phyloP scores from a whole-genome alignment of 352 stramenopile genomes.

The Elongisporangium undulatum region DNA sequence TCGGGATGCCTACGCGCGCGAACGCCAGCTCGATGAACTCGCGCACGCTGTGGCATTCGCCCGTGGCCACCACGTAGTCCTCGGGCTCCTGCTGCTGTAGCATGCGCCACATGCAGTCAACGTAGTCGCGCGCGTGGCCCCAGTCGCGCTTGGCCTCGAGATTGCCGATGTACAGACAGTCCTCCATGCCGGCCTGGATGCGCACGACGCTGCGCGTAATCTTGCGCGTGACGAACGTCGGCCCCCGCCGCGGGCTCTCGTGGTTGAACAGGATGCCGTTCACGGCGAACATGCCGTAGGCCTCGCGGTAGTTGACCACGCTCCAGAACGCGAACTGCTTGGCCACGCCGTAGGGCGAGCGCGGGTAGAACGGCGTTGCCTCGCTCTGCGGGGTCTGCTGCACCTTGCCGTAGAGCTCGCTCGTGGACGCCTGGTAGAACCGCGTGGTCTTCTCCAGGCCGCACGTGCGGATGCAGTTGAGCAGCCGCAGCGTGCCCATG shows the following conservation, averaged over 20 bases:
- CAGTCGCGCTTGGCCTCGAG: constrained; percentile 98
- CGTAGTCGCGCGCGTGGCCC: constrained; percentile 98
- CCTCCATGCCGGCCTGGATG: constrained; percentile 90
- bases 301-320: constrained; percentile 98
- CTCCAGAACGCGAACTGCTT: constrained; percentile 99
- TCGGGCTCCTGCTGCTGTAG: constrained; percentile 82
- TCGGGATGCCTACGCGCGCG: constrained; percentile 72
- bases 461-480: constrained; percentile 96
- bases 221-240: constrained; percentile 99
- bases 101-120: constrained; percentile 99
- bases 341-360: constrained; percentile 96
- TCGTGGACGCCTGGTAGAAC: constrained; percentile 98
- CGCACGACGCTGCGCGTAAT: constrained; percentile 95
- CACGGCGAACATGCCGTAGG: constrained; percentile 92
- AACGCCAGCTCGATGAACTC: constrained; percentile 98
- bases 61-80: constrained; percentile 90
- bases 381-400: constrained; percentile 96
- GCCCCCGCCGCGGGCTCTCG: constrained; percentile 95
- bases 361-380: constrained; percentile 97
- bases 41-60: constrained; percentile 97
- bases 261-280: constrained; percentile 99
- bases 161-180: constrained; percentile 97
- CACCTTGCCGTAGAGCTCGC: constrained; percentile 98
- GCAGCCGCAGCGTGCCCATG: constrained; percentile 93
- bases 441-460: constrained; percentile 64